Base-by-base conservation (phyloP, 306 rosid genomes). In the Erythrophleum fordii region DNA sequence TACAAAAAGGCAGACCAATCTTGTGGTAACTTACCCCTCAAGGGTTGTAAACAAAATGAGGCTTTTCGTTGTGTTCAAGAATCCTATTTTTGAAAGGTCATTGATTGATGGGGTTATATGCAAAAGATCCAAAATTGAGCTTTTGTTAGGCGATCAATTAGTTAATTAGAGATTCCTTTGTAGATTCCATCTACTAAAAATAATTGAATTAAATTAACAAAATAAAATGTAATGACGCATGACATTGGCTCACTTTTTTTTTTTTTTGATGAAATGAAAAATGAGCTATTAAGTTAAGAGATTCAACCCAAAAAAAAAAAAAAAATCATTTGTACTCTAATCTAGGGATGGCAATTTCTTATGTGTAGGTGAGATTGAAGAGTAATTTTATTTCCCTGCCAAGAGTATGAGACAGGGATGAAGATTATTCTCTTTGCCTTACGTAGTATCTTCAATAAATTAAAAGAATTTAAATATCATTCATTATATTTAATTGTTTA, bases 141-240 rank as follows among this genome's bases (percentile, higher is more conserved):
- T 29, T 80, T 62, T 66, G 25, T 17, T 70, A 35, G 23, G 25
- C 41, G 6, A 69, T 72, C 74, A 62, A 72, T 25, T n/a, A 80
- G 23, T n/a, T 23, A 11, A 20, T n/a, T 6, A 23, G 6, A 35
- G 14, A 65, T 35, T 35, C 26, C 41, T 65, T 5, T 61, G 42
- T 11, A 3, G 68, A 61, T 61, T 29, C 68, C 42, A 14, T 29
- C 11, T 2, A 60, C 14, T 60, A 60, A 13, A 26, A 13, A 28
- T 26, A 28, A 18, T 61, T 59, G 13, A 59, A 12, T 17, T 26
- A 26, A 59, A 59, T 5, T 18, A 3, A 59, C 0, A 37, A 37
- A 31, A 31, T 4, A 31, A 6, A 6, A 37, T 2, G 0, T 37
- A 7, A 59, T 59, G 37, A 26, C 13, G n/a, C 5, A 4, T 26